These are phyloP conservation scores for Phytophthora fragariae DNA, from an alignment of 352 stramenopile genomes.

Conservation along the genomic window DNA sequence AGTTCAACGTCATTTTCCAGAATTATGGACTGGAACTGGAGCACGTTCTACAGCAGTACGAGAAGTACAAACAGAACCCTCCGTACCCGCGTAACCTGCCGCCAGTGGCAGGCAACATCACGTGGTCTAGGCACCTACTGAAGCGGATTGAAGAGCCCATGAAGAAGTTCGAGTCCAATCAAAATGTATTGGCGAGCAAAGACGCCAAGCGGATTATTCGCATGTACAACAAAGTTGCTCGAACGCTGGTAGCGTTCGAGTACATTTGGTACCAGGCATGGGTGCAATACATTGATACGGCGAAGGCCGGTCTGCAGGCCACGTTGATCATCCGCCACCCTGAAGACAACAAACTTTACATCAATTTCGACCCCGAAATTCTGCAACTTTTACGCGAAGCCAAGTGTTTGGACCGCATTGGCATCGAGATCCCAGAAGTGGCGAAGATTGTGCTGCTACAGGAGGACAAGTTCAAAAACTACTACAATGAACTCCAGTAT, in stretches of 20 bases:
- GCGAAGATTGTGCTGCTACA: constrained; percentile 98
- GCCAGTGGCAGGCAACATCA: constrained; percentile 98
- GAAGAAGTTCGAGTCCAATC: constrained; percentile 99
- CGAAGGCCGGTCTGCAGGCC: constrained; percentile 97
- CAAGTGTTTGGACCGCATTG: constrained; percentile 98
- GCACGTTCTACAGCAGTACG: constrained; percentile 98
- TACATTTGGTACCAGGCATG: constrained; percentile 99
- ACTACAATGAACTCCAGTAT: constrained; percentile 98
- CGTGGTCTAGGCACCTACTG: constrained; percentile 97
- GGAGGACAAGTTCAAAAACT: constrained; percentile 99
- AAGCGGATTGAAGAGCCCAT: constrained; percentile 99
- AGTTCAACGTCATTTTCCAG: constrained; percentile 99
- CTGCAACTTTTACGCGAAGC: constrained; percentile 97
- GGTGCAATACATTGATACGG: constrained; percentile 98
- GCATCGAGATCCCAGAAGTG: constrained; percentile 97
- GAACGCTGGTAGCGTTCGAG: constrained; percentile 98
- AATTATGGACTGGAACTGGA: constrained; percentile 99
- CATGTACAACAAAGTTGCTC: constrained; percentile 99
- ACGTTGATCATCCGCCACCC: constrained; percentile 99
- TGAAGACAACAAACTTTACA: constrained; percentile 98
- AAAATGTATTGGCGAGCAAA: constrained; percentile 97
- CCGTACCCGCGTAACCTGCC: constrained; percentile 97
- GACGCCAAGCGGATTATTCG: constrained; percentile 98
- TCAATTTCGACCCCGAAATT: constrained; percentile 99
- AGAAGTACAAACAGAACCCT: constrained; percentile 98